Percentiles rank a stretch among this genome's conserved stretches.
Conservation (phyloP, 2,329 filamentous ascomycete genomes). For the Scedosporium aurantiacum region DNA sequence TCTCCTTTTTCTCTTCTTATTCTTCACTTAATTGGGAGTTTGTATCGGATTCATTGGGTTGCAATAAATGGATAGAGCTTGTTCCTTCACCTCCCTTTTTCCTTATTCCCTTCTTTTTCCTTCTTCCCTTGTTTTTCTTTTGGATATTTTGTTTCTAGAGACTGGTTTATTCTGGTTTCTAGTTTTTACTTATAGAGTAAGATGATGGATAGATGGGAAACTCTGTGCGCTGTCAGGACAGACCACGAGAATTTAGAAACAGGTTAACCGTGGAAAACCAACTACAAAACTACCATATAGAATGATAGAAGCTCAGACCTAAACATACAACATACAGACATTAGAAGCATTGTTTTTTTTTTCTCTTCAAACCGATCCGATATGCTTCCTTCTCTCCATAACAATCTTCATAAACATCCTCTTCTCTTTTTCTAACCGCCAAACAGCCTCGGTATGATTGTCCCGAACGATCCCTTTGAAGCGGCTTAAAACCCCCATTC, state of each 20-base stretch:
- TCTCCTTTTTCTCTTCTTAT: neutral
- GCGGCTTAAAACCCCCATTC: neutral
- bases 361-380: too few relatives aligned
- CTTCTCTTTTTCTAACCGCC: too few relatives aligned
- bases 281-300: neutral
- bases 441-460: too few relatives aligned
- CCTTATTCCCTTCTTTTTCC: neutral
- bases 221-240: too few relatives aligned
- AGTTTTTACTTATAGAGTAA: neutral
- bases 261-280: neutral
- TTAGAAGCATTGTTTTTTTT: neutral
- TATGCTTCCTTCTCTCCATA: too few relatives aligned
- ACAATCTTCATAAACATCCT: neutral
- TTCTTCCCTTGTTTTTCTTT: constrained; percentile 1
- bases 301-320: neutral
- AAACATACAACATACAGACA: neutral
- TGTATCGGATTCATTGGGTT: neutral
- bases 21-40: neutral
- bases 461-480: too few relatives aligned
- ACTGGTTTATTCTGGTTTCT: neutral
- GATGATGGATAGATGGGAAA: too few relatives aligned
- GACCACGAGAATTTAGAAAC: neutral
- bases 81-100: neutral
- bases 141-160: neutral
- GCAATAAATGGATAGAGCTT: neutral